Percentiles rank a stretch among this genome's conserved stretches.
Conservation (phyloP, 1,284 basidiomycete species). For the Sphagnurus paluster region DNA sequence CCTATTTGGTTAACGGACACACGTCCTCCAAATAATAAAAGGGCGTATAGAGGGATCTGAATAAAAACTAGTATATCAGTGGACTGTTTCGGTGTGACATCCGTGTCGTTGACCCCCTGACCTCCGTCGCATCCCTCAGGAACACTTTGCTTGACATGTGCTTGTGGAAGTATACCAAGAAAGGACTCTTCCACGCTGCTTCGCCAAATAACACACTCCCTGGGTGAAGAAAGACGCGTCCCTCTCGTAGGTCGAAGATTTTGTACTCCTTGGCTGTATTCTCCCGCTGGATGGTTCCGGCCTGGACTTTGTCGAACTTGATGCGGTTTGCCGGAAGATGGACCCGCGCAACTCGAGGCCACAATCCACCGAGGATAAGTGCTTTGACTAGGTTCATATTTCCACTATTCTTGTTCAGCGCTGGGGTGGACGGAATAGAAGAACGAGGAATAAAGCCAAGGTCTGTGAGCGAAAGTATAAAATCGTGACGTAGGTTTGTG, state of each 20-base stretch:
- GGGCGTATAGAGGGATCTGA: conserved; percentile 81
- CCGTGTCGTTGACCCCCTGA: conserved; percentile 30
- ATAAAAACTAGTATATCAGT: not conserved
- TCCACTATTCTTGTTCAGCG: conserved; percentile 58
- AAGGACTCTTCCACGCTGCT: conserved; percentile 74
- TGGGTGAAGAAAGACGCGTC: conserved; percentile 83
- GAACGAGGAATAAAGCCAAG: conserved; percentile 67
- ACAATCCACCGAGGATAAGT: conserved; percentile 81
- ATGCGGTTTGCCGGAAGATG: conserved; percentile 72
- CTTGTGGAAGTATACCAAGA: conserved; percentile 84
- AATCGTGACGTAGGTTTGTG: conserved; percentile 76
- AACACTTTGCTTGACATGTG: conserved; percentile 86
- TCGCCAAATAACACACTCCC: conserved; percentile 80
- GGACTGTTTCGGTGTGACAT: not conserved
- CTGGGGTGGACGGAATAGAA: conserved; percentile 44
- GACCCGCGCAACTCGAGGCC: conserved; percentile 77
- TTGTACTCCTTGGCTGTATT: conserved; percentile 82
- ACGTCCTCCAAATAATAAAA: conserved; percentile 83
- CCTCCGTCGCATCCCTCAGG: conserved; percentile 87
- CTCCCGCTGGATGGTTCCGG: conserved; percentile 80
- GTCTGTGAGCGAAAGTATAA: conserved; percentile 70
- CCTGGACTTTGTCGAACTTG: conserved; percentile 82
- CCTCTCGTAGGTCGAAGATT: conserved; percentile 64
- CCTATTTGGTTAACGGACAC: conserved; percentile 79
- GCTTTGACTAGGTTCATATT: conserved; percentile 80